phyloP scores from a whole-genome alignment of 2,329 filamentous ascomycete species.

The Pseudonectria buxi region DNA sequence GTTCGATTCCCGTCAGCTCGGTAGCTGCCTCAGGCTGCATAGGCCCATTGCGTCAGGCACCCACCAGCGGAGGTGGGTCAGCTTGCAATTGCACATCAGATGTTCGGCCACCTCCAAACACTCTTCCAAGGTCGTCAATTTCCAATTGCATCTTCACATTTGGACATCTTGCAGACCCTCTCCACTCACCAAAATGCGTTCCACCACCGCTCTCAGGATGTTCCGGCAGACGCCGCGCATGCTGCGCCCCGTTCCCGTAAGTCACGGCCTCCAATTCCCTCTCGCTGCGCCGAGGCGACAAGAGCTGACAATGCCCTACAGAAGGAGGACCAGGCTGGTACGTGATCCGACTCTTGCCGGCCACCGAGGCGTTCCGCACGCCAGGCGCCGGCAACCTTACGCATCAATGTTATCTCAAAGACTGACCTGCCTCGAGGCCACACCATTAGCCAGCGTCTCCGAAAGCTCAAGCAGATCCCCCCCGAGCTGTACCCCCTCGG shows the following conservation, averaged over 20 bases:
- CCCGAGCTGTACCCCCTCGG: slow-evolving; percentile 92
- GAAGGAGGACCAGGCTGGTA: slow-evolving; percentile 64
- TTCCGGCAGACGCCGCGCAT: slow-evolving; percentile 59
- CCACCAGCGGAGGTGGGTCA: slow-evolving; percentile 25
- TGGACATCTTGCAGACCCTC: slow-evolving; percentile 22
- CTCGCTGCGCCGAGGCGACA: slow-evolving; percentile 9
- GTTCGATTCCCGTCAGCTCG: slow-evolving; percentile 28
- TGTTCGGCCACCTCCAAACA: slow-evolving; percentile 28
- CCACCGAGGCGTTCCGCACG: background rate
- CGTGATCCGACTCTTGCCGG: slow-evolving; percentile 28
- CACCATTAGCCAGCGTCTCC: slow-evolving; percentile 92
- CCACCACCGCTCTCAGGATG: slow-evolving; percentile 60
- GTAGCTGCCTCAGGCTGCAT: slow-evolving; percentile 34
- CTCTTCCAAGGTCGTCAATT: slow-evolving; percentile 23
- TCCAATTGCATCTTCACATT: slow-evolving; percentile 26
- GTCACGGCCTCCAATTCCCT: slow-evolving; percentile 11
- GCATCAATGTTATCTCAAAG: background rate
- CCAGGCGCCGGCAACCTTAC: background rate
- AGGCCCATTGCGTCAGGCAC: slow-evolving; percentile 31
- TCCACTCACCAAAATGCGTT: slow-evolving; percentile 50
- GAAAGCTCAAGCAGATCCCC: slow-evolving; percentile 82
- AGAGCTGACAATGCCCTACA: slow-evolving; percentile 29
- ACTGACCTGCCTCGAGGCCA: slow-evolving; percentile 57
- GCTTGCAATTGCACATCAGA: slow-evolving; percentile 29
- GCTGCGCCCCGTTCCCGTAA: slow-evolving; percentile 68